Percentiles rank a stretch among this genome's conserved stretches.
Evolutionary conservation across 2,329 filamentous ascomycete genomes (phyloP).

Genomic region (Dendrostoma leiphaemia): DNA sequence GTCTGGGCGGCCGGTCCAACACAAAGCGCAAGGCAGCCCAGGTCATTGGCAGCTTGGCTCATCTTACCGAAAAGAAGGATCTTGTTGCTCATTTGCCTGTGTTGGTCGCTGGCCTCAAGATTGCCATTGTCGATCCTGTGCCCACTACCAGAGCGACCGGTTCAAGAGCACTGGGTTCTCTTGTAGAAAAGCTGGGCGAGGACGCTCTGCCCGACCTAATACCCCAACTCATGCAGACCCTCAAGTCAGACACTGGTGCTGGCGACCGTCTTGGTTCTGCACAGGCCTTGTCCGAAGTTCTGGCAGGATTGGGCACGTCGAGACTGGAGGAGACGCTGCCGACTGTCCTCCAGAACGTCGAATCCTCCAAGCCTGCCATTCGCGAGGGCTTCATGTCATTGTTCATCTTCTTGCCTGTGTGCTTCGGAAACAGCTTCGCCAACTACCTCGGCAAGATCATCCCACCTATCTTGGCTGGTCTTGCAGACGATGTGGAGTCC

Average conservation of each 20-base stretch:
- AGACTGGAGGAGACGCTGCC: constrained; percentile 94
- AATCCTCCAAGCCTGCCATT: constrained; percentile 84
- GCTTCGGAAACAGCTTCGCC: constrained; percentile 97
- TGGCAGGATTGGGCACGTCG: constrained; percentile 88
- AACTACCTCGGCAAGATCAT: constrained; percentile 95
- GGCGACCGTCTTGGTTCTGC: constrained; percentile 95
- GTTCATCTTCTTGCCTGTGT: constrained; percentile 98
- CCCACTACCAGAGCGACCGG: constrained; percentile 94
- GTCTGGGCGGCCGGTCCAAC: constrained; percentile 83
- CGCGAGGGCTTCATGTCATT: constrained; percentile 99
- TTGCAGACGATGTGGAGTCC: constrained; percentile 94
- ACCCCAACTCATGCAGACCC: constrained; percentile 92
- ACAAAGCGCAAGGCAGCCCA: constrained; percentile 97
- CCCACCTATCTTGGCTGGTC: constrained; percentile 86
- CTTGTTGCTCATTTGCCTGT: constrained; percentile 88
- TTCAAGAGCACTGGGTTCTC: constrained; percentile 89
- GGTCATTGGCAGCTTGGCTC: constrained; percentile 95
- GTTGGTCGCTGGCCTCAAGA: constrained; percentile 82
- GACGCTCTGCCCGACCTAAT: constrained; percentile 96
- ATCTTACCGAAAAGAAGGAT: constrained; percentile 95
- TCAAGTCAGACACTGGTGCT: constrained; percentile 95
- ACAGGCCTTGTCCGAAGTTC: constrained; percentile 92
- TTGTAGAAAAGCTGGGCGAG: constrained; percentile 98
- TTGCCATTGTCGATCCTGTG: constrained; percentile 91
- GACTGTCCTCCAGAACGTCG: constrained; percentile 93